These are phyloP conservation scores for Tremella mesenterica DNA, from an alignment of 768 basidiomycete species.

Conservation along the genomic window DNA sequence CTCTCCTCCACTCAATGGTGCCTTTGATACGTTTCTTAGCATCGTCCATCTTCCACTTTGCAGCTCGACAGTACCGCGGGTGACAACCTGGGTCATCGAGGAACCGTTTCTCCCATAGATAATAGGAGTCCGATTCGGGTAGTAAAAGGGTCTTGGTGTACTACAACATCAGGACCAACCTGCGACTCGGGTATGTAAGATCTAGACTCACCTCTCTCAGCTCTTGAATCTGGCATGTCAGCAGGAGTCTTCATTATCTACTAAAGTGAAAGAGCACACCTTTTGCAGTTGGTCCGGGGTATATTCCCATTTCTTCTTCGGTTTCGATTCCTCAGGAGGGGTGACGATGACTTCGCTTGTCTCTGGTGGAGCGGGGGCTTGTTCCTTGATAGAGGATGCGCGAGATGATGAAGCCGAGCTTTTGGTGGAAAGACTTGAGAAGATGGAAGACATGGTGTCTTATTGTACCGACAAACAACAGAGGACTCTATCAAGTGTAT, in stretches of 20 bases:
- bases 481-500: neutral
- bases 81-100: constrained; percentile 58
- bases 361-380: constrained; percentile 14
- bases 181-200: constrained; percentile 1
- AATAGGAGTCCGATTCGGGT: constrained; percentile 61
- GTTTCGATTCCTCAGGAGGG: constrained; percentile 52
- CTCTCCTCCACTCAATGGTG: constrained; percentile 75
- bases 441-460: constrained; percentile 32
- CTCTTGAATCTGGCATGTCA: constrained; percentile 49
- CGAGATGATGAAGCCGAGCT: constrained; percentile 25
- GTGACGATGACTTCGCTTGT: constrained; percentile 52
- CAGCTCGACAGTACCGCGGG: constrained; percentile 71
- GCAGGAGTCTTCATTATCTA: neutral
- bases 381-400: constrained; percentile 12
- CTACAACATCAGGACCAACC: constrained; percentile 45
- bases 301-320: constrained; percentile 56
- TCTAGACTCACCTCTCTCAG: constrained; percentile 54
- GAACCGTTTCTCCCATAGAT: constrained; percentile 71
- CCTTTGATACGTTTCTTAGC: constrained; percentile 68
- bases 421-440: constrained; percentile 20
- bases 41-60: constrained; percentile 72
- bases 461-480: neutral
- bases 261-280: constrained; percentile 19
- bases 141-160: constrained; percentile 60
- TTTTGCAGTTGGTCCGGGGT: constrained; percentile 54